Conservation (phyloP, 1,284 basidiomycete genomes). For the Pascua sp. region DNA sequence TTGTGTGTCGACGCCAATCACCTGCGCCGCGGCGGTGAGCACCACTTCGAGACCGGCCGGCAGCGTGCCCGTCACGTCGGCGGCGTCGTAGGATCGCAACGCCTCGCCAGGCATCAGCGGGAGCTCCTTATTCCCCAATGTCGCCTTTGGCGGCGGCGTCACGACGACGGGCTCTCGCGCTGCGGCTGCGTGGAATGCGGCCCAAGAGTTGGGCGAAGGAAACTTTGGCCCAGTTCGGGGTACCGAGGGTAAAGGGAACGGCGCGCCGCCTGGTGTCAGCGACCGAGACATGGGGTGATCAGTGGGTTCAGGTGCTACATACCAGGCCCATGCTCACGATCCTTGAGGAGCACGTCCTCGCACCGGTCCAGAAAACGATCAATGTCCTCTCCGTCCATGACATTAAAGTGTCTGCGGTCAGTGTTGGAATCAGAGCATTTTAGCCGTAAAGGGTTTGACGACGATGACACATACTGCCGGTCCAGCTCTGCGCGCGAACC, state of each 20-base stretch:
- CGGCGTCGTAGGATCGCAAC: conserved; percentile 24
- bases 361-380: conserved; percentile 32
- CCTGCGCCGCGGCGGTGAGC: conserved; percentile 24
- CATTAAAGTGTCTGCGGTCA: conserved; percentile 24
- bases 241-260: conserved; percentile 19
- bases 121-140: conserved; percentile 19
- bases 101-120: conserved; percentile 39
- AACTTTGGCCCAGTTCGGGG: neutral
- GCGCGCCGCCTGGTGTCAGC: conserved; percentile 1
- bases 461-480: conserved; percentile 20
- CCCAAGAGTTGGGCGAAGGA: conserved; percentile 21
- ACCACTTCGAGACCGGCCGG: conserved; percentile 29
- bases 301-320: neutral
- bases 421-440: neutral
- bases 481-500: conserved; percentile 14
- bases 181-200: conserved; percentile 15
- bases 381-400: conserved; percentile 28
- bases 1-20: conserved; percentile 25
- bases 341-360: conserved; percentile 30
- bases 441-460: neutral
- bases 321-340: conserved; percentile 19
- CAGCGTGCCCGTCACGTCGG: conserved; percentile 27
- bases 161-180: conserved; percentile 1
- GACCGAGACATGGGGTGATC: neutral
- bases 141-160: neutral